These are phyloP conservation scores for Gyrodon lividus DNA, from an alignment of 768 basidiomycete genomes.

Conservation along the genomic window DNA sequence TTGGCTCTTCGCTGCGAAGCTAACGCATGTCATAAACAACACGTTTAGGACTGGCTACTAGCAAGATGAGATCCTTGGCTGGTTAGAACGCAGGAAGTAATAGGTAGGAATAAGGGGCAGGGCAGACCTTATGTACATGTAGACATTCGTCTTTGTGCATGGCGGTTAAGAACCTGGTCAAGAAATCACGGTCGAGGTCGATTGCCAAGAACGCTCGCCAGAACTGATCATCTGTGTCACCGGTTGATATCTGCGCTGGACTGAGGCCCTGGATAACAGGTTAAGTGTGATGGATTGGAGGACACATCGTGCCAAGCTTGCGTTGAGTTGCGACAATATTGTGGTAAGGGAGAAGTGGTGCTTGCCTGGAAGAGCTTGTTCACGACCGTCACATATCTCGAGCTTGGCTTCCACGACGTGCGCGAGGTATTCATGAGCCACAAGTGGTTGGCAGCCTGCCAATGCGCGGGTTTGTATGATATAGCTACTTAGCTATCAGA, in stretches of 20 bases:
- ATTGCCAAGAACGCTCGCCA: constrained; percentile 54
- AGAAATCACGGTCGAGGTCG: constrained; percentile 48
- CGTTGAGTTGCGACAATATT: background rate
- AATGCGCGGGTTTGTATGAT: background rate
- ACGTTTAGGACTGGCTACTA: constrained; percentile 50
- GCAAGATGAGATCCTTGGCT: constrained; percentile 10
- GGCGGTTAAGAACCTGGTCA: constrained; percentile 39
- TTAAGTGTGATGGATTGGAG: constrained; percentile 1
- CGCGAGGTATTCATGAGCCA: constrained; percentile 18
- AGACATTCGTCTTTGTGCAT: constrained; percentile 51
- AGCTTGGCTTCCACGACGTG: constrained; percentile 30
- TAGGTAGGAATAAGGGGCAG: background rate
- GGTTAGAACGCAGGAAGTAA: constrained; percentile 8
- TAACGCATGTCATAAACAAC: constrained; percentile 49
- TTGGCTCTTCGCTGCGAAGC: constrained; percentile 34
- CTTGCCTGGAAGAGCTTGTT: constrained; percentile 48
- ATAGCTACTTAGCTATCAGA: background rate
- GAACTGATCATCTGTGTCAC: constrained; percentile 44
- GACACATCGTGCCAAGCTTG: background rate
- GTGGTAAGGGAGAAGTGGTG: background rate
- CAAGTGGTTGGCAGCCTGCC: no score
- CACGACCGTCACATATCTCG: constrained; percentile 49
- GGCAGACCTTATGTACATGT: constrained; percentile 48
- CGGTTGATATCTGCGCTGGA: constrained; percentile 44
- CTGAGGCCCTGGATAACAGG: constrained; percentile 37